Conservation (phyloP, 2,329 filamentous ascomycete species). For the Calonectria multiphialidica region DNA sequence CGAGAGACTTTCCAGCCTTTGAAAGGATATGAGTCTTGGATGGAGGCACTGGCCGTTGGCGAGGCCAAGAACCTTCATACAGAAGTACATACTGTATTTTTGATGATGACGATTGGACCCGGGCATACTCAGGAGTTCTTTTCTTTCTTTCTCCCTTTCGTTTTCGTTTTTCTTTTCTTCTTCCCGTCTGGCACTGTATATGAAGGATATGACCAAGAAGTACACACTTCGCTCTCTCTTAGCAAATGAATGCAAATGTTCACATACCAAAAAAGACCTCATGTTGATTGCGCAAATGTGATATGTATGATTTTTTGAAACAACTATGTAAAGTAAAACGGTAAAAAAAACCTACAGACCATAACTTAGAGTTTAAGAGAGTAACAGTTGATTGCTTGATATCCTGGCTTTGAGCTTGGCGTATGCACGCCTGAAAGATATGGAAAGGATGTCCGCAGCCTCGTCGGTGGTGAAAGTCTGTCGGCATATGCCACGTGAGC, state of each 20-base stretch:
- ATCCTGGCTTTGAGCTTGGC: background rate
- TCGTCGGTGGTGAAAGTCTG: background rate
- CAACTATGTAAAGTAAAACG: background rate
- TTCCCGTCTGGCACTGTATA: slow-evolving; percentile 18
- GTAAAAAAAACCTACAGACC: background rate
- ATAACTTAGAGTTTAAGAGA: background rate
- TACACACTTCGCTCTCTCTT: background rate
- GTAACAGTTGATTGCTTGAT: background rate
- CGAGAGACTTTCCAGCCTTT: background rate
- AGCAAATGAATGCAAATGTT: slow-evolving; percentile 11
- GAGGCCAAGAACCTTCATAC: slow-evolving; percentile 13
- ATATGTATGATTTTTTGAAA: background rate
- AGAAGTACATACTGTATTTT: slow-evolving; percentile 27
- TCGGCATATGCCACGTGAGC: slow-evolving; percentile 4
- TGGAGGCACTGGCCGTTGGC: slow-evolving; percentile 11
- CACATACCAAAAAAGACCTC: background rate
- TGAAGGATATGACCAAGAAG: slow-evolving; percentile 11
- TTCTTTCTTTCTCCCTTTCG: background rate
- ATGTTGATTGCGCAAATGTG: background rate
- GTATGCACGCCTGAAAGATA: background rate
- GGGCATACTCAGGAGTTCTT: slow-evolving; percentile 23
- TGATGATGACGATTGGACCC: slow-evolving; percentile 10
- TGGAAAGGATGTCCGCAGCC: background rate
- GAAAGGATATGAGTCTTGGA: slow-evolving; percentile 14
- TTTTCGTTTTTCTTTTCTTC: background rate